phyloP scores from a whole-genome alignment of 2,329 filamentous ascomycete species.

The Hymenoscyphus repandus region DNA sequence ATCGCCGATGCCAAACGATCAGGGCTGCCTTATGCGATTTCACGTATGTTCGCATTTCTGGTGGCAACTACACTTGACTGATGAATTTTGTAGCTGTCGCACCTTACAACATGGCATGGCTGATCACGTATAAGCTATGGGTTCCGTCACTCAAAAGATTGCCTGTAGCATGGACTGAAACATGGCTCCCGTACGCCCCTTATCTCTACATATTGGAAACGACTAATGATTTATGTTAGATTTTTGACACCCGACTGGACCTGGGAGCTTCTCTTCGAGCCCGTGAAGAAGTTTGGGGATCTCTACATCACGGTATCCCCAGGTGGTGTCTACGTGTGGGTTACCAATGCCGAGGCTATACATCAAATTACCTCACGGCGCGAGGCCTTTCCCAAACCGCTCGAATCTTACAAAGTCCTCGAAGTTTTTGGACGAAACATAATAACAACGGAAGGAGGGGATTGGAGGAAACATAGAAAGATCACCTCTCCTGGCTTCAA shows the following conservation, averaged over 20 bases:
- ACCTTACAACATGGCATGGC: slow-evolving; percentile 49
- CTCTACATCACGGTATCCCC: slow-evolving; percentile 61
- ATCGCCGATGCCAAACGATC: slow-evolving; percentile 45
- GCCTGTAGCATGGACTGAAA: slow-evolving; percentile 49
- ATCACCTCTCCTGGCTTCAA: slow-evolving; percentile 68
- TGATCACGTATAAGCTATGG: slow-evolving; percentile 49
- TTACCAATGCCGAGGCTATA: slow-evolving; percentile 60
- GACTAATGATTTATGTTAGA: slow-evolving; percentile 31
- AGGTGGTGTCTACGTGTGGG: slow-evolving; percentile 45
- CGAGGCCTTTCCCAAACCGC: slow-evolving; percentile 67
- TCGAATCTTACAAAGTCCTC: slow-evolving; percentile 52
- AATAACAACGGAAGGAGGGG: slow-evolving; percentile 60
- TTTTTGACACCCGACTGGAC: slow-evolving; percentile 55
- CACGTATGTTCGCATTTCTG: slow-evolving; percentile 40
- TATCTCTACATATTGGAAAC: background rate
- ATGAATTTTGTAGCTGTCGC: slow-evolving; percentile 37
- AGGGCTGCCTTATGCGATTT: slow-evolving; percentile 47
- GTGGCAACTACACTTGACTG: background rate
- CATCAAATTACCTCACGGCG: slow-evolving; percentile 60
- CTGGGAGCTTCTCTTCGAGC: slow-evolving; percentile 49
- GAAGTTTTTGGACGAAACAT: slow-evolving; percentile 68
- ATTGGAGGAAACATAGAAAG: slow-evolving; percentile 71
- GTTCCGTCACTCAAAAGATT: slow-evolving; percentile 50
- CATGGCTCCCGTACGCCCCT: slow-evolving; percentile 53
- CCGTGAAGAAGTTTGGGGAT: slow-evolving; percentile 57